phyloP scores from a whole-genome alignment of 192 early-diverging fungal genomes.

The Mortierella antarctica region DNA sequence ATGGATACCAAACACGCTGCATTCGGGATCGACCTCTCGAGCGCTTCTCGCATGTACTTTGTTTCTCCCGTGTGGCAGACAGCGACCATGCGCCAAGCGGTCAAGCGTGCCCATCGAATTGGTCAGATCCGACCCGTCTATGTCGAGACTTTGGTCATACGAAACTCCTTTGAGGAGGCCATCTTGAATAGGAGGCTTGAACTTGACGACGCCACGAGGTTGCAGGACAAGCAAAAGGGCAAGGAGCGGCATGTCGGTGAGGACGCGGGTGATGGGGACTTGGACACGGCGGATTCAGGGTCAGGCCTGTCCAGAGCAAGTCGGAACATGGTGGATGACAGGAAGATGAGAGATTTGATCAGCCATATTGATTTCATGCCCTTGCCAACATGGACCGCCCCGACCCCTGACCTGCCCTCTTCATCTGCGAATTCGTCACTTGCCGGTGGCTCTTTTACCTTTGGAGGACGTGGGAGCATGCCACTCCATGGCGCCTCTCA shows the following conservation, averaged over 20 bases:
- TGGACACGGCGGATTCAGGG: neutral
- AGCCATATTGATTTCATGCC: slow-evolving; percentile 23
- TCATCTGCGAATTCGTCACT: too few relatives aligned
- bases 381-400: neutral
- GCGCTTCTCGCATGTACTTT: slow-evolving; percentile 78
- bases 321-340: slow-evolving; percentile 22
- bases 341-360: slow-evolving; percentile 19
- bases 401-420: too few relatives aligned
- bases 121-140: slow-evolving; percentile 72
- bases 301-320: neutral
- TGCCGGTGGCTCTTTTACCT: neutral
- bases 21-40: slow-evolving; percentile 83
- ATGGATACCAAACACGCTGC: slow-evolving; percentile 67
- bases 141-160: slow-evolving; percentile 69
- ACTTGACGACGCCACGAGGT: slow-evolving; percentile 7
- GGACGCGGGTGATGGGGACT: neutral
- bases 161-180: slow-evolving; percentile 65
- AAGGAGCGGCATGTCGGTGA: neutral
- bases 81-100: slow-evolving; percentile 81
- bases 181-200: slow-evolving; percentile 51
- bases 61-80: slow-evolving; percentile 79
- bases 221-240: neutral
- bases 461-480: neutral
- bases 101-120: slow-evolving; percentile 87
- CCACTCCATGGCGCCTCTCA: neutral